Percentiles rank a stretch among this genome's conserved stretches.
These are phyloP conservation scores for Pseudogymnoascus sp. DNA, from an alignment of 2,329 filamentous ascomycete species.

Conservation along the genomic window DNA sequence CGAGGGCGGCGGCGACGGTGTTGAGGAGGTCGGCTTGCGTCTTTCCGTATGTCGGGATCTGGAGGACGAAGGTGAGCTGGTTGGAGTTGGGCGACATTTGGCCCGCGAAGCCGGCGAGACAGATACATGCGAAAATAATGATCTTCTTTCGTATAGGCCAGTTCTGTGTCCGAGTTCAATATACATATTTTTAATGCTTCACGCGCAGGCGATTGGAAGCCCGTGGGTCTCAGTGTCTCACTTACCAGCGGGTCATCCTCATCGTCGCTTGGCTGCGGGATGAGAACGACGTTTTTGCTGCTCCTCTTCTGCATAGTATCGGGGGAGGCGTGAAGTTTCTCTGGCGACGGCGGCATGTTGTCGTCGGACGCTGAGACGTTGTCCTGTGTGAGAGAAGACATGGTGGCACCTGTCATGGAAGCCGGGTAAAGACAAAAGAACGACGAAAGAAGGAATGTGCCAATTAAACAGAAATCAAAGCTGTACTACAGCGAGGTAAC, in stretches of 20 bases:
- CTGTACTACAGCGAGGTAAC: conserved; percentile 1
- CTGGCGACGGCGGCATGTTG: background rate
- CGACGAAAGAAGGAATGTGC: background rate
- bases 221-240: background rate
- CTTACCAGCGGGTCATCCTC: conserved; percentile 41
- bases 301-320: background rate
- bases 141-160: conserved; percentile 12
- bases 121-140: conserved; percentile 1
- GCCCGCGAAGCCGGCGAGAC: conserved; percentile 7
- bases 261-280: conserved; percentile 43
- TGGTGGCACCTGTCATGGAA: background rate
- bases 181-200: background rate
- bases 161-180: background rate
- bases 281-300: conserved; percentile 31
- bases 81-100: conserved; percentile 11
- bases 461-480: background rate
- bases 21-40: conserved; percentile 6
- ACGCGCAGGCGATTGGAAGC: background rate
- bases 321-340: conserved; percentile 8
- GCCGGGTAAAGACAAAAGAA: background rate
- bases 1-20: conserved; percentile 17
- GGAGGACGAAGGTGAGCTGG: conserved; percentile 11
- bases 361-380: background rate
- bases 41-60: conserved; percentile 2
- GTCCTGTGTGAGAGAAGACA: background rate